A percentile compares a stretch with the other conserved stretches of the same genome.
Conservation (phyloP, 345 rosid species). For the Gossypium ekmanianum region DNA sequence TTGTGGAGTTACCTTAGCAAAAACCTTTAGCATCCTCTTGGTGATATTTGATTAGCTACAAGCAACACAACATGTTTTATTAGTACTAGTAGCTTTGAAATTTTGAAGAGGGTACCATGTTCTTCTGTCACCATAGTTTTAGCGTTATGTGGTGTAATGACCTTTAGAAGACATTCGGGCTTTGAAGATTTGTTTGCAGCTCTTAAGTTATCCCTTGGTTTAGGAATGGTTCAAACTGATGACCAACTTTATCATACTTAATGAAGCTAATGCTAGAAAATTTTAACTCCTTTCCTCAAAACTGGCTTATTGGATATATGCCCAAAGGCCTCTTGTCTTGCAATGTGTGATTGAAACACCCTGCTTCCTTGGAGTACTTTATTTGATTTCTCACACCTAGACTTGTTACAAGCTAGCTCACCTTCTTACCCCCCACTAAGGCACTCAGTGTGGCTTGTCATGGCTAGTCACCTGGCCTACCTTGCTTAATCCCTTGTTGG, state of each 20-base stretch:
- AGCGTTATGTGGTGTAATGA: neutral
- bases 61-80: neutral
- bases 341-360: neutral
- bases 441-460: neutral
- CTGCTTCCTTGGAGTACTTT: neutral
- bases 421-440: neutral
- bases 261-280: slow-evolving; percentile 5
- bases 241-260: neutral
- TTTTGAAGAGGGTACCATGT: neutral
- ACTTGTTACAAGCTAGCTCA: neutral
- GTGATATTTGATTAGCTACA: neutral
- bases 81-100: neutral
- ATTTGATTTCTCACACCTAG: neutral
- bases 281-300: neutral
- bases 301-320: neutral
- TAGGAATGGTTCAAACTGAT: neutral
- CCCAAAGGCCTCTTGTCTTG: neutral
- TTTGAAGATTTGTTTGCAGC: neutral
- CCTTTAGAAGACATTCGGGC: neutral
- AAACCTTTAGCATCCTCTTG: neutral
- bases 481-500: neutral
- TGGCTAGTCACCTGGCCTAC: neutral
- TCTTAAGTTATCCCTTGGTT: neutral
- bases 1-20: slow-evolving; percentile 2
- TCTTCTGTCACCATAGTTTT: neutral